Evolutionary conservation across 2,329 filamentous ascomycete species (phyloP).

Genomic region (Lachnellula arida): DNA sequence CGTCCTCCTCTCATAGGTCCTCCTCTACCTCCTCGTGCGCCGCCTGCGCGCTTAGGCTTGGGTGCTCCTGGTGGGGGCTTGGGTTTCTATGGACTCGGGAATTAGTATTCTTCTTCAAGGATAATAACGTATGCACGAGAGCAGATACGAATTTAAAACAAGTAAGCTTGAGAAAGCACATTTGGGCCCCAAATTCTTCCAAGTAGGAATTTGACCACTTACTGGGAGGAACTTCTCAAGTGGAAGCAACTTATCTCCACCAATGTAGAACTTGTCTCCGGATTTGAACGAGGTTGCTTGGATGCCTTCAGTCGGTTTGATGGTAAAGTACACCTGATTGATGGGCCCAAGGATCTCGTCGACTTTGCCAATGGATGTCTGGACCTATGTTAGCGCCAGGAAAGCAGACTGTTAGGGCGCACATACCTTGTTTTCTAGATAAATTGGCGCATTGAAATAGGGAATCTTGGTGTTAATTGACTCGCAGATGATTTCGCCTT

Average conservation of each 20-base stretch:
- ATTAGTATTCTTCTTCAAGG: background rate
- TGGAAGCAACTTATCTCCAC: conserved; percentile 87
- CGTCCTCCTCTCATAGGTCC: conserved; percentile 40
- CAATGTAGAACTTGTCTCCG: conserved; percentile 97
- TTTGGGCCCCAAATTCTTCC: background rate
- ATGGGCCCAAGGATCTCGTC: conserved; percentile 97
- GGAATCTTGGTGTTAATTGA: conserved; percentile 93
- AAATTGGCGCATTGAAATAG: conserved; percentile 98
- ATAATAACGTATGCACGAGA: background rate
- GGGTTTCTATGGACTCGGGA: conserved; percentile 52
- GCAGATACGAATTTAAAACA: background rate
- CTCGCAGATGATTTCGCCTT: conserved; percentile 97
- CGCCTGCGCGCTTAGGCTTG: conserved; percentile 67
- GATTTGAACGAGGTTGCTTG: conserved; percentile 90
- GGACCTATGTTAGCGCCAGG: conserved; percentile 11
- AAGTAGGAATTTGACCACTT: background rate
- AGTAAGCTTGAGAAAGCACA: background rate
- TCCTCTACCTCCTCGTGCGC: conserved; percentile 46
- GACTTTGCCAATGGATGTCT: conserved; percentile 89
- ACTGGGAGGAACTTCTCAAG: conserved; percentile 88
- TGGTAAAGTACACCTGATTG: conserved; percentile 97
- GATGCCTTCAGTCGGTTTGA: conserved; percentile 96
- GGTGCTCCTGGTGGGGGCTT: conserved; percentile 65
- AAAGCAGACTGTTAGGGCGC: background rate
- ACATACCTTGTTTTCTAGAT: conserved; percentile 91